Evolutionary conservation across 1,284 basidiomycete species (phyloP), one percentile per base, ranked within the genome.

Genomic region (Singerocomus rubriflavus): DNA sequence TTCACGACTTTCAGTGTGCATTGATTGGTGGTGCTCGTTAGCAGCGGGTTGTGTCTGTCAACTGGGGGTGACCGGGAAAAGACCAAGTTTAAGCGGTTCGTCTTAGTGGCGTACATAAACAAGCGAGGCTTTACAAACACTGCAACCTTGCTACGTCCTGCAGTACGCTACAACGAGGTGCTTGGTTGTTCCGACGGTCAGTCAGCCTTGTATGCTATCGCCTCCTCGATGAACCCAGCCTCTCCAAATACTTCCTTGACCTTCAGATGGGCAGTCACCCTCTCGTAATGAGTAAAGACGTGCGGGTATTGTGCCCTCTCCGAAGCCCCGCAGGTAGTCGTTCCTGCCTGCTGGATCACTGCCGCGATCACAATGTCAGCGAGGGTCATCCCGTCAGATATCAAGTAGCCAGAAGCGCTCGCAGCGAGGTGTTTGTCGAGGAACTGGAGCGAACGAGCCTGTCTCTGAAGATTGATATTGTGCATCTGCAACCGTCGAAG

Each of bases 301-400:
- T 84, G 78, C 60, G 81, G 75, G 68, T 73, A 71, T 63, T 70
- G 71, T 36, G 64, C 67, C 54, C 78, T 72, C 56, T 67, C 59
- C 25, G 65, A 58, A 42, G 70, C 67, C 57, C 77, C 80, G 53
- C 78, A 65, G 39, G 73, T 64, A 44, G 67, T 60, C 40, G 45
- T 56, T 40, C 58, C 65, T 26, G 61, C 56, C 56, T 64, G 61
- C 61, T 64, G 56, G 53, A 75, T 68, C 56, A 71, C 64, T 26
- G 74, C 66, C 36, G 73, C 80, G 51, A 82, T 54, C 50, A 72
- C 67, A 64, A 86, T 69, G 61, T 86, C 84, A 48, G 81, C 83
- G 45, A 83, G 71, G 50, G 83, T 80, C 69, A 85, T 71, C 59
- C 74, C 72, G 65, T 84, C 78, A 50, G 76, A 76, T 46, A 83